Conservation (phyloP, 2,329 filamentous ascomycete species). For the Sphaerulina populicola region DNA sequence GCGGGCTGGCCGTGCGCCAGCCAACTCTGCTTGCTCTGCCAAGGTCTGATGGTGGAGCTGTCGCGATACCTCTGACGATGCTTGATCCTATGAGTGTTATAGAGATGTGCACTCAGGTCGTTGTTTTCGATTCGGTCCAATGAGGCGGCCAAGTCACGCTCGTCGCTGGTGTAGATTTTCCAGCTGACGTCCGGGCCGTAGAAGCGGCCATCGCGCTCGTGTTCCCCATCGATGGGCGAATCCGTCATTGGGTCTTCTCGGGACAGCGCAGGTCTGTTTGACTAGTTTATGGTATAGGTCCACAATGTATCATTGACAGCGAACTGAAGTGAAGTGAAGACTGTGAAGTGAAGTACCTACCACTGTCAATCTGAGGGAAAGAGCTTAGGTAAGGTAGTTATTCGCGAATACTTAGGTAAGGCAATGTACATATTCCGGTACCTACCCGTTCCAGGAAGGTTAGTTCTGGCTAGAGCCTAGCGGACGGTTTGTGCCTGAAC, state of each 20-base stretch:
- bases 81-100: constrained; percentile 66
- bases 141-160: constrained; percentile 55
- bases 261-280: not conserved
- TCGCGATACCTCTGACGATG: constrained; percentile 29
- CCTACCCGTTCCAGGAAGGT: too few species aligned
- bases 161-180: constrained; percentile 52
- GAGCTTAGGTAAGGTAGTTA: too few species aligned
- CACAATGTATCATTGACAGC: too few species aligned
- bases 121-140: constrained; percentile 55
- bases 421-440: too few species aligned
- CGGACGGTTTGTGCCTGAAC: too few species aligned
- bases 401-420: too few species aligned
- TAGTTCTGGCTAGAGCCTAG: too few species aligned
- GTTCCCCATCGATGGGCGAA: constrained; percentile 6
- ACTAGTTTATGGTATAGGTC: too few species aligned
- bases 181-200: constrained; percentile 60
- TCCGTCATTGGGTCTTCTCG: constrained; percentile 2
- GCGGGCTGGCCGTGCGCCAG: constrained; percentile 29
- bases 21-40: constrained; percentile 39
- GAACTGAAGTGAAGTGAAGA: too few species aligned
- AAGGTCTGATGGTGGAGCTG: constrained; percentile 14
- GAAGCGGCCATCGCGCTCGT: constrained; percentile 55
- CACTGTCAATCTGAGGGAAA: too few species aligned
- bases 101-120: constrained; percentile 69
- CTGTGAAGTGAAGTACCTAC: too few species aligned